Percentiles rank a stretch among this genome's conserved stretches.
These are phyloP conservation scores for Pythium dissimile DNA, from an alignment of 352 stramenopile genomes.

Conservation along the genomic window DNA sequence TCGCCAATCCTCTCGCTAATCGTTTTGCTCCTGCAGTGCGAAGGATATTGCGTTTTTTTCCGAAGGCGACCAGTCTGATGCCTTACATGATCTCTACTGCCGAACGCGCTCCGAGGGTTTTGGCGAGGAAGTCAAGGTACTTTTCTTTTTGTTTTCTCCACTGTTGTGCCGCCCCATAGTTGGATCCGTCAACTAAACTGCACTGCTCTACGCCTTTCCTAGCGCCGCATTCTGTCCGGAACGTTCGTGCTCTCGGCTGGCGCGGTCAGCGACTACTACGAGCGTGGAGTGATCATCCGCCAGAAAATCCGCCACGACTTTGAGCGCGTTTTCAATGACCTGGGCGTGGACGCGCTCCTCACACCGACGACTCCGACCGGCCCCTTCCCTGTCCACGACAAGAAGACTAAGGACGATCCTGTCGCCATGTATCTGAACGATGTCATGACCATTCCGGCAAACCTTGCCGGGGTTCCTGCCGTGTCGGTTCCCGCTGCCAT, in stretches of 20 bases:
- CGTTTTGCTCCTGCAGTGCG: conserved; percentile 25
- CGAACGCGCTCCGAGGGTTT: conserved; percentile 88
- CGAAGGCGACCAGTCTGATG: conserved; percentile 67
- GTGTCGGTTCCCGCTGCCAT: conserved; percentile 76
- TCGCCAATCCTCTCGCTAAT: too few species aligned
- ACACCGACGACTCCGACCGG: conserved; percentile 84
- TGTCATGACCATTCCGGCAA: conserved; percentile 90
- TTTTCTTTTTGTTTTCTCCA: not conserved
- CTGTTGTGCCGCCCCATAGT: too few species aligned
- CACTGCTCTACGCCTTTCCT: not conserved
- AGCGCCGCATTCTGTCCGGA: conserved; percentile 89
- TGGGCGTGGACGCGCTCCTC: conserved; percentile 80
- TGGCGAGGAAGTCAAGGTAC: conserved; percentile 88
- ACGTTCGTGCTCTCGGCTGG: conserved; percentile 88
- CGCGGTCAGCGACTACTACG: conserved; percentile 89
- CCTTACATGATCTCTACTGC: conserved; percentile 84
- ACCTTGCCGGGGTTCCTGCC: conserved; percentile 82
- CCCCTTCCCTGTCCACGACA: conserved; percentile 63
- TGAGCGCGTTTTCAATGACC: conserved; percentile 41
- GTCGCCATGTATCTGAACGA: conserved; percentile 90
- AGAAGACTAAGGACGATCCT: conserved; percentile 58
- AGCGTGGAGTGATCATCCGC: conserved; percentile 76
- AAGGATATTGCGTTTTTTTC: conserved; percentile 46
- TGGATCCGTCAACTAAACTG: not conserved
- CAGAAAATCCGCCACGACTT: conserved; percentile 82